Base-by-base conservation (phyloP, 306 rosid genomes). In the Trifolium pratense region DNA sequence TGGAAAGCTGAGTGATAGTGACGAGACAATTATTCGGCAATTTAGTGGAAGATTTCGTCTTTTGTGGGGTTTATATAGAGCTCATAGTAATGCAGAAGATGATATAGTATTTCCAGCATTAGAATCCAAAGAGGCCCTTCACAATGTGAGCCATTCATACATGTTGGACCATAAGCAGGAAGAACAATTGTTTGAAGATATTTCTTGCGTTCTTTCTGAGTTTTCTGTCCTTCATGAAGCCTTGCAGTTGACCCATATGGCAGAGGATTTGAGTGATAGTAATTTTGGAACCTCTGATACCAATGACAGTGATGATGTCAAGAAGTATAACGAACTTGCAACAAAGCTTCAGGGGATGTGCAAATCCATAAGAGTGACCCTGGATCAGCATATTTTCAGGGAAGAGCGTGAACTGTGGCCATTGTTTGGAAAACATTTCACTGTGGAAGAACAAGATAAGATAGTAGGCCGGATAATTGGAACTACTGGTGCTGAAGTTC, bases 311-410 rank as follows among this genome's bases (percentile, higher is more conserved):
- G 92, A 88, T 43, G 74, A 56, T 83, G 57, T 77, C 49, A 80
- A 82, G 77, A 91, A 83, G 79, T 89, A 87, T 75, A 82, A 84
- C n/a, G 87, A 95, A 74, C 87, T 92, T 59, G 92, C 93, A 43
- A 92, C 97, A 43, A 88, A 87, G 88, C 97, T 95, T 83, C 99
- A 92, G 85, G 99, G 99, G 68, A 95, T 95, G 99, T 92, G 97
- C 84, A 95, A 95, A 86, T 95, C 99, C 77, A 68, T 95, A 48
- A 86, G 95, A 77, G 93, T 95, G 58, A 86, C 99, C 15, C 81
- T 95, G 61, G 96, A 92, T 82, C 96, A 91, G 75, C 99, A 95
- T 85, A 84, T 95, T 81, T 95, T 87, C 83, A 88, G 99, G 79
- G 99, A 95, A 85, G 99, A 95, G 82, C 84, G 86, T 64, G 99